Evolutionary conservation across 2,329 filamentous ascomycete species (phyloP), one percentile per base, ranked within the genome.

Genomic region (Botrytis porri): DNA sequence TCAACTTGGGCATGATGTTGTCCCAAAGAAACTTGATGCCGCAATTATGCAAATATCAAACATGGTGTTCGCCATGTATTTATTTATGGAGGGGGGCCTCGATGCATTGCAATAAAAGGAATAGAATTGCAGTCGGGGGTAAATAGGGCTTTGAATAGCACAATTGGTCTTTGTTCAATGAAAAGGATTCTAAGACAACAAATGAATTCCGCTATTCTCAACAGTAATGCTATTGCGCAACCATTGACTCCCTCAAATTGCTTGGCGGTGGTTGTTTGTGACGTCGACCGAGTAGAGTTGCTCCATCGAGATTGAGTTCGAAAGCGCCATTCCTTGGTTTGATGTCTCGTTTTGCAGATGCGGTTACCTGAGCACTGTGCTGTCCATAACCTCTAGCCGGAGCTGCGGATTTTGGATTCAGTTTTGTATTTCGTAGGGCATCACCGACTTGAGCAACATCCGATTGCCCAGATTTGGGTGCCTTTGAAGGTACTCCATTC

Each of bases 221-320:
- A 39, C 37, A 37, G 18, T 43, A 61, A 57, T 29, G 51, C 66
- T 76, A 78, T 54, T 79, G 66, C 22, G 75, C 76, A 41, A 75
- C 64, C 1, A 74, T 76, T 12, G 76, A 75, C 72, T 81, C 78
- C 57, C 80, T 73, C 37, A 81, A 66, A 2, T 71, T 71, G 73
- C 80, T 81, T 12, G 79, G 78, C 12, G 78, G 77, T 35, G 64
- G 75, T 78, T 90, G 89, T 77, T 87, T 85, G 35, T 84, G 85
- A 74, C 89, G 84, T 78, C 95, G 89, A 45, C 95, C 95, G 7
- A 99, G 85, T 69, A 99, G 83, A 1, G 95, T 98, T 1, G 96
- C 93, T 72, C 96, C 96, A 76, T 97, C 94, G 54, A 99, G 84
- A 80, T 90, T 98, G 64, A 99, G 87, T 83, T 99, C 96, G 77